Evolutionary conservation across 2,329 filamentous ascomycete species (phyloP), one percentile per base, ranked within the genome.

Genomic region (Exophiala viscosa): DNA sequence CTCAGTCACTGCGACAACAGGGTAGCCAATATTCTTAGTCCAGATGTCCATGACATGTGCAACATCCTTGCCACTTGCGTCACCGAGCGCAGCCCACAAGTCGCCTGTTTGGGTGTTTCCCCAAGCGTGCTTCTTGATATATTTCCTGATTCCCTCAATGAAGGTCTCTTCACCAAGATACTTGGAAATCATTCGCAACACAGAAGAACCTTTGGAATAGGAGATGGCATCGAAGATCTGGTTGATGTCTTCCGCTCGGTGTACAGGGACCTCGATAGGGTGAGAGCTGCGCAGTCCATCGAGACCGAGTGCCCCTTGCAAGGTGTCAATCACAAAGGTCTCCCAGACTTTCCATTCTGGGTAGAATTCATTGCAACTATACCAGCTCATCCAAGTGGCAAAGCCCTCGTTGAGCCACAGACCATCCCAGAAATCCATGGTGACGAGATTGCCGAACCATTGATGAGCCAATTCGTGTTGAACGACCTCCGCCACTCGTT

Each of bases 301-400:
- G 5, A 97, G 81, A 17, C 86, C 85, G 34, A 97, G 78, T 1
- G 92, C 92, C 58, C 88, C 86, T 68, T 95, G 90, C 52, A 97
- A 80, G 65, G 89, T 95, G 66, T 96, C 91, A 31, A 88, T 91
- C 51, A 97, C 91, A 69, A 96, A 97, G 23, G 85, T 86, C 71
- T 97, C 84, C 92, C 92, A 97, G 11, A 97, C 90, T 73, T 95
- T 95, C 92, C 92, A 97, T 71, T 97, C 92, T 7, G 92, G 92
- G 73, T 91, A 97, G 77, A 97, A 96, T 52, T 82, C 81, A 69
- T 97, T 92, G 79, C 90, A 95, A 39, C 88, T 90, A 73, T 93
- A 93, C 89, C 90, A 87, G 55, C 88, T 91, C 88, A 93, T 90
- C 84, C 88, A 89, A 35, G 89, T 95, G 31, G 90, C 89, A 64